Percentiles rank a stretch among this genome's conserved stretches.
Evolutionary conservation across 2,329 filamentous ascomycete genomes (phyloP).

Genomic region (Cryoendolithus antarcticus): DNA sequence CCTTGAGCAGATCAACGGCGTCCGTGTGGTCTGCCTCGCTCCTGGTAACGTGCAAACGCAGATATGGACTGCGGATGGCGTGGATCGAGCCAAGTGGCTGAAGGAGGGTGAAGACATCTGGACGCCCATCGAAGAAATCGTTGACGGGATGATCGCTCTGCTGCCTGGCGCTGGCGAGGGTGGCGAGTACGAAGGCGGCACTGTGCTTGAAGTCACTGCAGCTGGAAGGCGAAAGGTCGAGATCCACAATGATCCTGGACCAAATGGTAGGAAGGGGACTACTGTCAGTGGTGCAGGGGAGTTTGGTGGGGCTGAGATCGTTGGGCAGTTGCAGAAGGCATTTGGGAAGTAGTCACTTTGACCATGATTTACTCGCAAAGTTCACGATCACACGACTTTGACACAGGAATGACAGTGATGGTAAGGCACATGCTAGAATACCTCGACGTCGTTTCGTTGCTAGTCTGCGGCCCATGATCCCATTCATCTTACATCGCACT

Average conservation of each 20-base stretch:
- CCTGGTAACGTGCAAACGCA: slow-evolving; percentile 44
- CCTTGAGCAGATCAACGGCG: slow-evolving; percentile 34
- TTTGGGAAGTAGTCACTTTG: slow-evolving; percentile 1
- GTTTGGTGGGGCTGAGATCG: slow-evolving; percentile 2
- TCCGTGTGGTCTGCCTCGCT: slow-evolving; percentile 46
- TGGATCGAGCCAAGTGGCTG: slow-evolving; percentile 1
- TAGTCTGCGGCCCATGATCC: too few relatives aligned
- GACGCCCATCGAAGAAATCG: slow-evolving; percentile 5
- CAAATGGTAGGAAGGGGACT: slow-evolving; percentile 1
- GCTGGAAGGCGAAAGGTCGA: slow-evolving; percentile 2
- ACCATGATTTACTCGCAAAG: too few relatives aligned
- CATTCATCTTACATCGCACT: too few relatives aligned
- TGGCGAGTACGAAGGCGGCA: slow-evolving; percentile 5
- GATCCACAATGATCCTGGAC: slow-evolving; percentile 4
- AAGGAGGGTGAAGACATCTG: slow-evolving; percentile 3
- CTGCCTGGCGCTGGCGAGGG: slow-evolving; percentile 4
- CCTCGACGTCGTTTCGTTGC: too few relatives aligned
- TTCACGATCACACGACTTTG: too few relatives aligned
- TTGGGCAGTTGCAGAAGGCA: slow-evolving; percentile 1
- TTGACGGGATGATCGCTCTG: slow-evolving; percentile 7
- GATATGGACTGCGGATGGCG: slow-evolving; percentile 3
- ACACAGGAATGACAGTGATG: too few relatives aligned
- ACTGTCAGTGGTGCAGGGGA: slow-evolving; percentile 3
- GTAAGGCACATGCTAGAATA: too few relatives aligned
- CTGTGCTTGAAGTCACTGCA: slow-evolving; percentile 5